Evolutionary conservation across 78 protist species (phyloP).

Genomic region (Pigoraptor vietnamica): DNA sequence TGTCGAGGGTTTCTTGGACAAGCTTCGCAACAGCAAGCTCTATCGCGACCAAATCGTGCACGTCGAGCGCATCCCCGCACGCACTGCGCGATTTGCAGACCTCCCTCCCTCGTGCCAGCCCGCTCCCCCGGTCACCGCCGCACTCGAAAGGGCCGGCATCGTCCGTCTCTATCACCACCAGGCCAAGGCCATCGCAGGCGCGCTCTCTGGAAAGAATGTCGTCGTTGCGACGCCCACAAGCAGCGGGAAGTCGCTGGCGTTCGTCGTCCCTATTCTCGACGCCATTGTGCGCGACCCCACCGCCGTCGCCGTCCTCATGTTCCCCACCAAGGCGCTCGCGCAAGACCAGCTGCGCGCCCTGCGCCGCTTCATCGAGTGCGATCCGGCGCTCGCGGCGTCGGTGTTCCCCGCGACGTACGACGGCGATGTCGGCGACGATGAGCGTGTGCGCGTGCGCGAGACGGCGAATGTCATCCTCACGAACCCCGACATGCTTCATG

Average conservation of each 20-base stretch:
- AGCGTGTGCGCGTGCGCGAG: constrained; percentile 1
- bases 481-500: constrained; percentile 60
- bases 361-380: background rate
- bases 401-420: constrained; percentile 12
- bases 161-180: background rate
- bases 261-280: background rate
- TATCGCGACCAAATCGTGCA: background rate
- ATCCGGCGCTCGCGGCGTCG: background rate
- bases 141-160: background rate
- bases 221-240: background rate
- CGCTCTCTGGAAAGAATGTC: background rate
- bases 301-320: background rate
- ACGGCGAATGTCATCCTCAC: constrained; percentile 20
- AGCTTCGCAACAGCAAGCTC: background rate
- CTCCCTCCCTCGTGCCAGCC: background rate
- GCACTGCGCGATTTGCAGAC: background rate
- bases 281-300: background rate
- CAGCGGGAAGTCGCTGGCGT: constrained; percentile 22
- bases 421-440: constrained; percentile 13
- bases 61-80: background rate
- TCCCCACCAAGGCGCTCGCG: constrained; percentile 52
- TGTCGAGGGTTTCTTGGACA: background rate
- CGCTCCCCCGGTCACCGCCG: background rate
- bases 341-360: constrained; percentile 50
- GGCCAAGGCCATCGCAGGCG: background rate